Evolutionary conservation across 768 basidiomycete species (phyloP).

Genomic region (Daedaleopsis nitida): DNA sequence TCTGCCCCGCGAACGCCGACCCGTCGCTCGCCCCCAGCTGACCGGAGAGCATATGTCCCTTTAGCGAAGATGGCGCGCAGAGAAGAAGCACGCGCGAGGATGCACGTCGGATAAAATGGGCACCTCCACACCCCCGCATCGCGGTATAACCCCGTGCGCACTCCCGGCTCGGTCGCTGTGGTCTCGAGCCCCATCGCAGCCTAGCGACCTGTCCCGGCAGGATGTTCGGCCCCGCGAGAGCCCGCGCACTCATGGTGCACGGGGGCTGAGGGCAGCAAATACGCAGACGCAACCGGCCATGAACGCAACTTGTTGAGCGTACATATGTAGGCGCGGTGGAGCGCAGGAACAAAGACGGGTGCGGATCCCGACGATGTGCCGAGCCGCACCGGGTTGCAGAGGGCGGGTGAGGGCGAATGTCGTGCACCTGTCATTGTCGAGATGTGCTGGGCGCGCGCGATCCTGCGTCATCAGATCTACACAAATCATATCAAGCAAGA

Average conservation of each 20-base stretch:
- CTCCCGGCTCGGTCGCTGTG: too few relatives aligned
- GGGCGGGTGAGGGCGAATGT: neutral
- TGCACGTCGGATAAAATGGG: neutral
- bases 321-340: neutral
- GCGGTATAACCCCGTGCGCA: neutral
- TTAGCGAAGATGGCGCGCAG: neutral
- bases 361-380: slow-evolving; percentile 11
- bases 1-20: neutral
- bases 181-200: neutral
- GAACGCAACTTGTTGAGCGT: neutral
- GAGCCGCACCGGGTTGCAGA: slow-evolving; percentile 5
- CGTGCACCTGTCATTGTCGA: neutral
- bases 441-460: neutral
- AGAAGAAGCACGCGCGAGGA: neutral
- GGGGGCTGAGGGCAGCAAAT: neutral
- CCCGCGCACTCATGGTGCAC: neutral
- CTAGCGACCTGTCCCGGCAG: too few relatives aligned
- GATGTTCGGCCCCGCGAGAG: too few relatives aligned
- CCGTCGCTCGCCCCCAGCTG: neutral
- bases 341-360: neutral
- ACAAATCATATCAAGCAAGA: neutral
- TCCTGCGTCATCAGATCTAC: slow-evolving; percentile 6
- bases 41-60: neutral
- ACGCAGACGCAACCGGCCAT: too few relatives aligned
- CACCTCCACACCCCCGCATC: neutral